Conservation (phyloP, 2,329 filamentous ascomycete species). For the Colletotrichum sidae region DNA sequence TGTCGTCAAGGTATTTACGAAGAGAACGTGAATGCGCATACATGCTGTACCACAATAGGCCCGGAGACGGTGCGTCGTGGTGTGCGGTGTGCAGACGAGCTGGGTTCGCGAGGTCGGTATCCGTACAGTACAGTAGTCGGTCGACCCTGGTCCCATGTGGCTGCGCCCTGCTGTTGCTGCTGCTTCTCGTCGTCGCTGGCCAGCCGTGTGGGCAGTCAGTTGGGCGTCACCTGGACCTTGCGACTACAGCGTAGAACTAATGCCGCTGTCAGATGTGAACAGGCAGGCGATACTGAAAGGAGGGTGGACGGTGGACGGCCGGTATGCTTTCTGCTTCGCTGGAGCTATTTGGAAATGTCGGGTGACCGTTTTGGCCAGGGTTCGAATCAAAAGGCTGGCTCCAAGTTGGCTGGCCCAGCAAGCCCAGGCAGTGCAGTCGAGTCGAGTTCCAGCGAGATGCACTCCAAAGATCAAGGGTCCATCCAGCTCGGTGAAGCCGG, state of each 20-base stretch:
- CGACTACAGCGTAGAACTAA: slow-evolving; percentile 17
- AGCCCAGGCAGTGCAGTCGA: neutral
- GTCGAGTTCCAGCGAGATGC: no score
- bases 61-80: no score
- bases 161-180: neutral
- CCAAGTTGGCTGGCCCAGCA: neutral
- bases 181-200: slow-evolving; percentile 3
- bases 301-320: neutral
- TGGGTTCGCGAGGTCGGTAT: no score
- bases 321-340: neutral
- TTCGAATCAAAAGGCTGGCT: neutral
- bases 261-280: slow-evolving; percentile 36
- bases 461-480: slow-evolving; percentile 17
- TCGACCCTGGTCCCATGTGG: no score
- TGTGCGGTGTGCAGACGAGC: no score
- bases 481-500: slow-evolving; percentile 20
- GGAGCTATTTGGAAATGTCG: slow-evolving; percentile 23
- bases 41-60: no score
- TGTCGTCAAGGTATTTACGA: no score
- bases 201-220: slow-evolving; percentile 2
- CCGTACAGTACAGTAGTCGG: no score
- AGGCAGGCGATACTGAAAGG: neutral
- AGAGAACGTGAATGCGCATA: no score
- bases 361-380: no score
- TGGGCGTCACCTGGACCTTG: slow-evolving; percentile 27